Evolutionary conservation across 805 yeast genomes (phyloP).

Genomic region (Wickerhamomyces hampshirensis): DNA sequence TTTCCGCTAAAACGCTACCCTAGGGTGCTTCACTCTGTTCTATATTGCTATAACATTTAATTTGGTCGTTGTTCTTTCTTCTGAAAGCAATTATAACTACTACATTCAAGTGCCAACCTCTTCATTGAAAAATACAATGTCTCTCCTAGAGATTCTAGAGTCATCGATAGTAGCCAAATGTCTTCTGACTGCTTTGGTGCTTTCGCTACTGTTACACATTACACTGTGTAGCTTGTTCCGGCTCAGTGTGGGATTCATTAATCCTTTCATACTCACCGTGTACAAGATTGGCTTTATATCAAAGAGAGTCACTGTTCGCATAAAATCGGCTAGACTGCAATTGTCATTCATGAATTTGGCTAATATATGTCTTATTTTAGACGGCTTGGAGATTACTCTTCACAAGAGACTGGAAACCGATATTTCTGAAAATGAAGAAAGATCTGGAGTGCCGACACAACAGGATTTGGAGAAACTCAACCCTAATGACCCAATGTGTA

Average conservation of each 20-base stretch:
- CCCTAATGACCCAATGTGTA: conserved; percentile 13
- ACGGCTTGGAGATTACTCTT: conserved; percentile 14
- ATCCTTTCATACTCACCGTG: conserved; percentile 24
- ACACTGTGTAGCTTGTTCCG: conserved; percentile 20
- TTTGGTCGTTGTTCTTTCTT: too few species aligned
- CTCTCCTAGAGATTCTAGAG: background rate
- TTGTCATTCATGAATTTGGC: conserved; percentile 14
- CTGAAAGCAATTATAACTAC: too few species aligned
- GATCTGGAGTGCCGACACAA: background rate
- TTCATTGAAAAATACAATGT: background rate
- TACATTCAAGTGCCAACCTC: too few species aligned
- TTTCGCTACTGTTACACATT: conserved; percentile 4
- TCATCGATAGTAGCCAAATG: background rate
- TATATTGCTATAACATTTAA: too few species aligned
- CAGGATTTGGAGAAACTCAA: conserved; percentile 10
- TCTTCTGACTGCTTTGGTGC: background rate
- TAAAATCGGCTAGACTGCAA: conserved; percentile 13
- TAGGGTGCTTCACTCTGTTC: too few species aligned
- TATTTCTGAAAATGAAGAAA: background rate
- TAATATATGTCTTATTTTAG: conserved; percentile 15
- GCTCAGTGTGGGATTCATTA: conserved; percentile 24
- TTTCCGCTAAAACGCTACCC: too few species aligned
- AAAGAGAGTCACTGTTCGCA: conserved; percentile 6
- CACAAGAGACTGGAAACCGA: conserved; percentile 1
- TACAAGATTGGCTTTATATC: conserved; percentile 11